Base-by-base conservation (phyloP, 345 rosid species). In the Sonneratia alba region DNA sequence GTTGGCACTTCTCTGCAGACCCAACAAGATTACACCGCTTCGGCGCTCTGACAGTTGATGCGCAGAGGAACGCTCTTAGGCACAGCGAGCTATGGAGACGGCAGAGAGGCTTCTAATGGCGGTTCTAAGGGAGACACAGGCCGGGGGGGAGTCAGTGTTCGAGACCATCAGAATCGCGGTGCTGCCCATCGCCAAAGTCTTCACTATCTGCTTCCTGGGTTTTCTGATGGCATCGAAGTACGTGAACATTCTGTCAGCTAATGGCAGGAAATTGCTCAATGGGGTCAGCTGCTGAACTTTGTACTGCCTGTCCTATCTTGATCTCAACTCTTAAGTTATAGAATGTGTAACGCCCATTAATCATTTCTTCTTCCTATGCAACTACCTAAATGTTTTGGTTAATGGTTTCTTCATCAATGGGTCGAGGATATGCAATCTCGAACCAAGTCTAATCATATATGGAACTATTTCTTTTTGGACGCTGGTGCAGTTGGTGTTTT, bases 141-240 rank as follows among this genome's bases (percentile, higher is more conserved):
- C 69, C 1, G 90, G 88, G 22, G 85, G 81, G 36, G 77, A 84
- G 78, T 86, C 99, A 3, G 48, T 91, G 67, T 18, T 86, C 0
- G 86, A 80, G 49, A 84, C 91, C 14, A 88, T 96, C 70, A 92
- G 84, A 79, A 92, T 92, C 76, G 99, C 97, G 0, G 96, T 96
- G 43, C 64, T 96, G 71, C 99, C 99, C 10, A 91, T 96, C 22
- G 98, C 96, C 0, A 92, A 96, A 78, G 98, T 96, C 14, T 92
- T 96, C 81, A 91, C 98, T 10, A 81, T 96, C 80, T 96, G 99
- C 79, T 92, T 91, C 77, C 67, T 96, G 79, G 99, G 99, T 3
- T 94, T 91, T 73, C 89, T 96, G 19, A 96, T 96, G 98, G 99
- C 99, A 43, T 92, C 98, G 76, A 96, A 96, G 83, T 83, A 87